Conservation (phyloP, 176 grass and related monocot genomes). For the Triticum dicoccoides region DNA sequence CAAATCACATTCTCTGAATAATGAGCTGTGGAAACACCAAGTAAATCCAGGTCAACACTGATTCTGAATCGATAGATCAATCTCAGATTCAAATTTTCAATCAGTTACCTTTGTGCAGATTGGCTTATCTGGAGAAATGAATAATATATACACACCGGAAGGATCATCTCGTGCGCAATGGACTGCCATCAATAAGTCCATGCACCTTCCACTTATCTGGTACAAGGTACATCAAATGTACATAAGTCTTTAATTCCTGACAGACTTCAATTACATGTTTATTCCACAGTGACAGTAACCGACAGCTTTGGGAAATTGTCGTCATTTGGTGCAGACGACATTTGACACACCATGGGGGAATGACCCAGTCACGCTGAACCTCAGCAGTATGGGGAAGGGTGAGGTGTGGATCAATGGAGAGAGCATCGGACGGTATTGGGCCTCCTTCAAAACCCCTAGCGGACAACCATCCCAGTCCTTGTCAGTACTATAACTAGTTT, state of each 20-base stretch:
- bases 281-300: background rate
- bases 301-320: constrained; percentile 8
- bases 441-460: constrained; percentile 55
- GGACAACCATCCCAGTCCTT: constrained; percentile 60
- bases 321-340: constrained; percentile 37
- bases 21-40: constrained; percentile 54
- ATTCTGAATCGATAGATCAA: constrained; percentile 15
- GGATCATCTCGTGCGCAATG: constrained; percentile 48
- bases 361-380: constrained; percentile 60
- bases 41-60: constrained; percentile 36
- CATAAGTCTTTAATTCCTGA: background rate
- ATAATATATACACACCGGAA: constrained; percentile 35
- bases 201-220: constrained; percentile 48
- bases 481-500: constrained; percentile 39
- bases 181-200: constrained; percentile 30
- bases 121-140: constrained; percentile 54
- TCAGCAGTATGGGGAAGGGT: constrained; percentile 74
- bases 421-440: constrained; percentile 83
- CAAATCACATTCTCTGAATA: constrained; percentile 39
- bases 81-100: constrained; percentile 22
- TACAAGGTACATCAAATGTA: constrained; percentile 52
- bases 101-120: constrained; percentile 37
- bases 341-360: constrained; percentile 56
- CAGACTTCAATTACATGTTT: background rate
- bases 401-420: constrained; percentile 81